Base-by-base conservation (phyloP, 2,329 filamentous ascomycete genomes). In the Aulographum hederae region DNA sequence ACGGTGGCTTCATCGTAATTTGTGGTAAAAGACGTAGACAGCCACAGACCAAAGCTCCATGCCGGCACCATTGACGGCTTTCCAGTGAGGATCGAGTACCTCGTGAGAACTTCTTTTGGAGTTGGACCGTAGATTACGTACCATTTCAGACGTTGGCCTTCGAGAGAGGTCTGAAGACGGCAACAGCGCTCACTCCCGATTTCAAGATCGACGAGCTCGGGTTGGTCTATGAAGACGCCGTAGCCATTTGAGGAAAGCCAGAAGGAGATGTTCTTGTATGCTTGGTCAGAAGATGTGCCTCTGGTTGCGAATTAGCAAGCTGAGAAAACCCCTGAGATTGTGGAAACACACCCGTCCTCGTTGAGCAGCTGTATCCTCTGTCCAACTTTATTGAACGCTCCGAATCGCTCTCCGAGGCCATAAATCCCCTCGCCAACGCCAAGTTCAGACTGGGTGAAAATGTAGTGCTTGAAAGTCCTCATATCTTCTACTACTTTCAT, bases 1-100 rank as follows among this genome's bases (percentile, higher is more conserved):
- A 80, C 75, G 0, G 75, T 80, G 14, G 61, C 48, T 49, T 80
- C 75, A 38, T 77, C 72, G 45, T 81, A 81, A 38, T 68, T 67
- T 3, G 76, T 80, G 2, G 74, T 79, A 52, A 80, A 81, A 37
- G 69, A 76, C 11, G 78, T 85, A 34, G 71, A 80, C 14, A 84
- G 60, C 77, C 77, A 82, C 6, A 82, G 60, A 2, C 77, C 77
- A 39, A 73, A 82, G 38, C 73, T 79, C 78, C 78, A 84, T 18
- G 66, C 64, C 1, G 78, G 78, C 2, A 79, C 66, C 34, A 63
- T 63, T 21, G 62, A 65, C 0, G 78, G 66, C 29, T 63, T 63
- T 2, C 78, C 78, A 0, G 75, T 81, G 21, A 84, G 57, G 15
- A 64, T 55, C 0, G 73, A 68, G 47, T 82, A 84, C 38, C 67